Evolutionary conservation across 805 yeast genomes (phyloP).

Genomic region (Myxozyma melibiosi): DNA sequence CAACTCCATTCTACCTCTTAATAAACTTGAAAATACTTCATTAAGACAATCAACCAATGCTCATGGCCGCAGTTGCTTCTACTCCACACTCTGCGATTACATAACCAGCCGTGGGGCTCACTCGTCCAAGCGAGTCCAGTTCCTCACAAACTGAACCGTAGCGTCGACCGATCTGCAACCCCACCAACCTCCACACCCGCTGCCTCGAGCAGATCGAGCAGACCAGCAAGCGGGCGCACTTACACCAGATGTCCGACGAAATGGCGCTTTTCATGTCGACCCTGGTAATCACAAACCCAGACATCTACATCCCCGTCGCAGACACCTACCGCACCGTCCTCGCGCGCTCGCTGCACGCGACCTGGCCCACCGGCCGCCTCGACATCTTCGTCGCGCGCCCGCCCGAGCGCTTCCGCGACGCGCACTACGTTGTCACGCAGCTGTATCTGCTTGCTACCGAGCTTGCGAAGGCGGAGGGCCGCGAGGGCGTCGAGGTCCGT

Average conservation of each 20-base stretch:
- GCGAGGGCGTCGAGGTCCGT: conserved; percentile 35
- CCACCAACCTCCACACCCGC: too few species aligned
- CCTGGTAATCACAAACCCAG: conserved; percentile 36
- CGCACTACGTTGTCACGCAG: conserved; percentile 35
- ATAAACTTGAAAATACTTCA: too few species aligned
- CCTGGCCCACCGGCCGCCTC: conserved; percentile 38
- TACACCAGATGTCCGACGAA: not conserved
- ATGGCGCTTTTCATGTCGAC: conserved; percentile 36
- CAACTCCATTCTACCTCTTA: too few species aligned
- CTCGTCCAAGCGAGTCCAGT: too few species aligned
- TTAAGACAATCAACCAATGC: too few species aligned
- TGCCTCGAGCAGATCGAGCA: too few species aligned
- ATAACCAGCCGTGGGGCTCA: too few species aligned
- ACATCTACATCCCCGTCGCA: conserved; percentile 22
- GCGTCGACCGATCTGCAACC: too few species aligned
- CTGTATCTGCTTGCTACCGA: conserved; percentile 36
- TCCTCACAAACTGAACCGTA: too few species aligned
- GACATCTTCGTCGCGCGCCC: conserved; percentile 39
- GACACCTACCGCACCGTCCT: conserved; percentile 35
- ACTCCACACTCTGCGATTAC: too few species aligned
- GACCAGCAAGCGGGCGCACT: not conserved
- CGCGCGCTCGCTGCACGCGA: conserved; percentile 38
- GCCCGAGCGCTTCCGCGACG: conserved; percentile 35
- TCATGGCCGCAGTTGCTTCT: too few species aligned
- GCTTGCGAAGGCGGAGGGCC: conserved; percentile 27